Conservation (phyloP, 139 green algal genomes). For the Dunaliella sp. region DNA sequence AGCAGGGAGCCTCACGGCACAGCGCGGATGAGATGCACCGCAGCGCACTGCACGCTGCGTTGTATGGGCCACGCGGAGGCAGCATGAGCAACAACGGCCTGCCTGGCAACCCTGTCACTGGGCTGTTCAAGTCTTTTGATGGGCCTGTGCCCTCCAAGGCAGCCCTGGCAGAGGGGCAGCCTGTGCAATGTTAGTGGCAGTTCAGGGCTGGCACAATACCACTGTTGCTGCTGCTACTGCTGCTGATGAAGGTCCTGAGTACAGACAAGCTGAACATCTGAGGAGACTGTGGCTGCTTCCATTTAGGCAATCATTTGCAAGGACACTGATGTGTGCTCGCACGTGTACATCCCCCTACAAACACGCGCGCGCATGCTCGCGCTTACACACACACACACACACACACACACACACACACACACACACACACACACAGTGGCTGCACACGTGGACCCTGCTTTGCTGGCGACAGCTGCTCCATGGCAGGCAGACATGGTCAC, state of each 20-base stretch:
- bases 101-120: not conserved
- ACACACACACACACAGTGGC: too few relatives aligned
- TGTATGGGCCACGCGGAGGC: not conserved
- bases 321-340: too few relatives aligned
- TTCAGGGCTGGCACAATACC: too few relatives aligned
- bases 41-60: not conserved
- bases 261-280: too few relatives aligned
- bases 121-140: not conserved
- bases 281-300: too few relatives aligned
- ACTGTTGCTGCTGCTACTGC: too few relatives aligned
- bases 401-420: too few relatives aligned
- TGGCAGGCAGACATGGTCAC: not conserved
- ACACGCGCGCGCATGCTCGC: too few relatives aligned
- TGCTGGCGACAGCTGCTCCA: not conserved
- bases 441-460: not conserved
- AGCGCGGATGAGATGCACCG: not conserved
- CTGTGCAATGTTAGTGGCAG: not conserved
- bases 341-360: too few relatives aligned
- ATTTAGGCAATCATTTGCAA: too few relatives aligned
- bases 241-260: too few relatives aligned
- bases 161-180: not conserved
- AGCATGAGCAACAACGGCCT: not conserved
- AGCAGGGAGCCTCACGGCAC: not conserved
- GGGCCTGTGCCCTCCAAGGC: not conserved
- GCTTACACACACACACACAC: too few relatives aligned